Base-by-base conservation (phyloP, 495 filamentous ascomycete genomes). In the Hamigera avellanea region DNA sequence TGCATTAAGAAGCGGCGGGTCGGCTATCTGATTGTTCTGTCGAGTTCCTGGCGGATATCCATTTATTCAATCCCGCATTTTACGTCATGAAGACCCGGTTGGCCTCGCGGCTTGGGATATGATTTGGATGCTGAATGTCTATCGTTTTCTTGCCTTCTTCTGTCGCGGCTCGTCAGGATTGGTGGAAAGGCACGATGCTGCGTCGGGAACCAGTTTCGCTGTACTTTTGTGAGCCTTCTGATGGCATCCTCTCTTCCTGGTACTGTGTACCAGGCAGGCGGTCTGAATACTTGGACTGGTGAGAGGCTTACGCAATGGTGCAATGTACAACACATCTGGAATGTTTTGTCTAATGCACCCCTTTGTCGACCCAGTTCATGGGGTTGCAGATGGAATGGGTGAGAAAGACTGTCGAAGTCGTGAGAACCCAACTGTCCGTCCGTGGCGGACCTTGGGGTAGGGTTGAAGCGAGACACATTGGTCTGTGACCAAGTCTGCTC, bases 91-190 rank as follows among this genome's bases (percentile, higher is more conserved):
- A 73, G 67, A 75, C 55, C 52, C 62, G 64, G 63, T 69, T 41
- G 61, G 72, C 71, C 72, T 71, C 73, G 57, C 71, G 73, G 73
- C 72, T 63, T 49, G 59, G 62, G 57, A 62, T 65, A 71, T 62
- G 64, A 63, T 52, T 58, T 56, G 64, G 66, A 70, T 59, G 61
- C 67, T 65, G 54, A 62, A 66, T 62, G 54, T 64, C 19, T 59
- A 54, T 52, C 41, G 37, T 41, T 52, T 48, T 49, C 63, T 62
- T 55, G 52, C 41, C 54, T 67, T 62, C 46, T 44, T 46, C 43
- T 52, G 57, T 59, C 54, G 54, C 50, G 51, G 48, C 37, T 57
- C 45, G 33, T 28, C 33, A 58, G 55, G 60, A 64, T 19, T 18
- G 14, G 14, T 8, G 12, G 14, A 2, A 26, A 38, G 25, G 26